Evolutionary conservation across 2,329 filamentous ascomycete species (phyloP).

Genomic region (Xylogone sp.): DNA sequence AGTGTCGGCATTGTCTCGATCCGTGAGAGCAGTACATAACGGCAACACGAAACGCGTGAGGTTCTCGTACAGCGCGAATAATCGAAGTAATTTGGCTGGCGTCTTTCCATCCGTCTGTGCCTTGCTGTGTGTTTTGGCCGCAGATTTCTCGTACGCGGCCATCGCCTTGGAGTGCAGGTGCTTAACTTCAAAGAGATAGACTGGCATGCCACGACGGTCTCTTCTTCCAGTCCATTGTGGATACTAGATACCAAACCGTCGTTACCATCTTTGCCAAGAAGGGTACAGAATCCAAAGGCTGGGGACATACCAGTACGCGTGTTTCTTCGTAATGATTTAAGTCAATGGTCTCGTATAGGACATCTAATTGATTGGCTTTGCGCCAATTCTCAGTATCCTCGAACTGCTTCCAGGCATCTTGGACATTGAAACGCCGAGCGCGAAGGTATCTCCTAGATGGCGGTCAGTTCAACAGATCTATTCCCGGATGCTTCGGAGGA

Average conservation of each 20-base stretch:
- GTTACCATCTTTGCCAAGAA: slow-evolving; percentile 14
- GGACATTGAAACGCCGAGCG: slow-evolving; percentile 74
- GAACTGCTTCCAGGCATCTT: slow-evolving; percentile 80
- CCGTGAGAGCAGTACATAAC: slow-evolving; percentile 70
- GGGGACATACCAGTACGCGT: slow-evolving; percentile 60
- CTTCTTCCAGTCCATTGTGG: slow-evolving; percentile 93
- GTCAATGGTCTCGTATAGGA: slow-evolving; percentile 83
- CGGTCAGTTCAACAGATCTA: neutral
- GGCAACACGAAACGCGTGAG: slow-evolving; percentile 84
- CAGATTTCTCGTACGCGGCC: slow-evolving; percentile 68
- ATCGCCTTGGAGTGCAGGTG: slow-evolving; percentile 81
- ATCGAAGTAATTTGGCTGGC: slow-evolving; percentile 71
- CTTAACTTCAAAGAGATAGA: slow-evolving; percentile 87
- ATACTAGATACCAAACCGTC: slow-evolving; percentile 53
- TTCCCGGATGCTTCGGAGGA: neutral
- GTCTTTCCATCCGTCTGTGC: slow-evolving; percentile 64
- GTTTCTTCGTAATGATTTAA: slow-evolving; percentile 79
- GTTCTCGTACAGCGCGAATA: slow-evolving; percentile 94
- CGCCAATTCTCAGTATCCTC: slow-evolving; percentile 87
- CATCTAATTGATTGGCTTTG: slow-evolving; percentile 70
- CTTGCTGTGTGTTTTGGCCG: slow-evolving; percentile 49
- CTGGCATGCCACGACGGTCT: slow-evolving; percentile 84
- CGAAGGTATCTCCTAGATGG: slow-evolving; percentile 72
- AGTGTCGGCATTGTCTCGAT: slow-evolving; percentile 70
- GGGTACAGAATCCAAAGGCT: slow-evolving; percentile 7